phyloP scores from a whole-genome alignment of 306 rosid genomes.

The Acmispon strigosus region DNA sequence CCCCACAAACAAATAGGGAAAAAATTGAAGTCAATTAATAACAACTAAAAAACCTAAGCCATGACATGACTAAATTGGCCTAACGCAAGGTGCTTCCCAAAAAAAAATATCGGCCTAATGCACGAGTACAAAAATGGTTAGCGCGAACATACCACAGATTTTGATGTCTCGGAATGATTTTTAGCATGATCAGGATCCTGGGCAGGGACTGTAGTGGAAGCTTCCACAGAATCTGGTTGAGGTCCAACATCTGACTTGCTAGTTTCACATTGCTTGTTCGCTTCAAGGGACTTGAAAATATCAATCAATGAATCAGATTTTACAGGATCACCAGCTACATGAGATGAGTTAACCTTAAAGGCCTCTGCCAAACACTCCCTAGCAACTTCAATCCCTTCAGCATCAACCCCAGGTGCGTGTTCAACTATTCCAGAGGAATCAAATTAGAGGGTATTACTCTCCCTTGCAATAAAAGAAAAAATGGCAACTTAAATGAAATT shows the following conservation, averaged over 20 bases:
- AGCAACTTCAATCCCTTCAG: constrained; percentile 80
- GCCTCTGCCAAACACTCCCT: constrained; percentile 71
- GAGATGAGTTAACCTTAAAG: constrained; percentile 45
- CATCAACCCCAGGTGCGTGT: constrained; percentile 53
- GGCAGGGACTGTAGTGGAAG: constrained; percentile 34
- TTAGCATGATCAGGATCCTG: constrained; percentile 24
- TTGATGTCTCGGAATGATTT: constrained; percentile 22
- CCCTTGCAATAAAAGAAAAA: background rate
- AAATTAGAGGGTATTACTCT: background rate
- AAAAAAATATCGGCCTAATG: constrained; percentile 6
- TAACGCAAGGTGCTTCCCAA: background rate
- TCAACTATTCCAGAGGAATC: constrained; percentile 52
- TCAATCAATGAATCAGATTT: constrained; percentile 43
- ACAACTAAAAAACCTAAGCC: background rate
- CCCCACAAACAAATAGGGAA: background rate
- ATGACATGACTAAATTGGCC: constrained; percentile 1
- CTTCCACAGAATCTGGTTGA: constrained; percentile 30
- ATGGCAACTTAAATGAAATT: background rate
- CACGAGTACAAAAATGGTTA: background rate
- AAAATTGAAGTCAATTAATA: background rate
- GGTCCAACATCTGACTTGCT: constrained; percentile 16
- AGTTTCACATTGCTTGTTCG: constrained; percentile 30
- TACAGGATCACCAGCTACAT: constrained; percentile 19
- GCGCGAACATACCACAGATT: constrained; percentile 26
- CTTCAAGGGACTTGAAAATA: constrained; percentile 53